Evolutionary conservation across 1,284 basidiomycete genomes (phyloP).

Genomic region (Leccinum pallidistipes): DNA sequence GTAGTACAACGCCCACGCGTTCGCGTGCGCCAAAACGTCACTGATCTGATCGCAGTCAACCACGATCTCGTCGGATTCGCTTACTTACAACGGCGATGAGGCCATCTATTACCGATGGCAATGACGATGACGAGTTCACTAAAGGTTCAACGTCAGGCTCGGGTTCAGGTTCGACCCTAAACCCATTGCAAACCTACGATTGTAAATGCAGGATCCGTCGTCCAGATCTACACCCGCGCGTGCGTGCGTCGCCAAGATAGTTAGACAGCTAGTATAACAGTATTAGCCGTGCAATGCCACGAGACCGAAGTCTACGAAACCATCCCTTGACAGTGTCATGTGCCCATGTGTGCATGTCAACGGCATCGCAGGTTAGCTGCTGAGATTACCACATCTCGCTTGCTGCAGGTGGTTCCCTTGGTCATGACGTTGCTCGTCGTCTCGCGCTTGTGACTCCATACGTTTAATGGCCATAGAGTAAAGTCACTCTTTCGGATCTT

Average conservation of each 20-base stretch:
- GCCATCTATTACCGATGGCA: background rate
- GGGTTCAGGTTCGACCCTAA: background rate
- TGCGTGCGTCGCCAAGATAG: background rate
- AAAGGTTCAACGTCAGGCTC: background rate
- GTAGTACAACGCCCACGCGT: background rate
- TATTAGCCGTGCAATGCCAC: background rate
- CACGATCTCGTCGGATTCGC: background rate
- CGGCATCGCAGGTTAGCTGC: background rate
- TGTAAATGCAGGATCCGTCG: background rate
- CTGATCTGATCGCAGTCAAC: background rate
- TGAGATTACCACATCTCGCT: background rate
- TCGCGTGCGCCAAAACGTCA: background rate
- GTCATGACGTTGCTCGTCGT: background rate
- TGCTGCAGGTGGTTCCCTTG: background rate
- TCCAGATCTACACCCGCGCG: background rate
- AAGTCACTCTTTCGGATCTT: slow-evolving; percentile 20
- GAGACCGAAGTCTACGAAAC: background rate
- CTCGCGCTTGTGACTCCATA: slow-evolving; percentile 5
- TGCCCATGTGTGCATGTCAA: background rate
- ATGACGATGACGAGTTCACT: background rate
- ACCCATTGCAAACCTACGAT: background rate
- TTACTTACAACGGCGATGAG: background rate
- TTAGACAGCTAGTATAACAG: background rate
- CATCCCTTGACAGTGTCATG: background rate
- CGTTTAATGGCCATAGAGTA: background rate